phyloP scores from a whole-genome alignment of 1,284 basidiomycete genomes.

The Exsudoporus floridanus region DNA sequence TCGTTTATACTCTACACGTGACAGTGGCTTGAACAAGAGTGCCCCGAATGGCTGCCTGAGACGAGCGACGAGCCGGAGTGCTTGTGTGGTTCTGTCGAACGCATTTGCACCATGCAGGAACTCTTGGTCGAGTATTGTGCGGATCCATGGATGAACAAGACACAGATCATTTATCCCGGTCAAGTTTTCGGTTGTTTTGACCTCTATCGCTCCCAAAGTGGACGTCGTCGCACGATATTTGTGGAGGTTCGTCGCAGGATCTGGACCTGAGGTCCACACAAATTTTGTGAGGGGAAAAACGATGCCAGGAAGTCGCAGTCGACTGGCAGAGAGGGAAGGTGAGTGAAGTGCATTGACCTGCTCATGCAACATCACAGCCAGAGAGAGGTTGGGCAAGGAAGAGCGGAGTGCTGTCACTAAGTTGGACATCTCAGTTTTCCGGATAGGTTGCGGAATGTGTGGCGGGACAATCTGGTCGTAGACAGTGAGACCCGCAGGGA shows the following conservation, averaged over 20 bases:
- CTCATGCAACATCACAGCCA: background rate
- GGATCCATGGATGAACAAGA: slow-evolving; percentile 15
- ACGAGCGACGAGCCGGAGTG: slow-evolving; percentile 2
- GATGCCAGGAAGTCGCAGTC: slow-evolving; percentile 8
- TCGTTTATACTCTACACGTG: slow-evolving; percentile 2
- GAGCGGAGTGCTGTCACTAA: background rate
- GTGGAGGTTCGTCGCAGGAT: background rate
- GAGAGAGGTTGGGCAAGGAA: background rate
- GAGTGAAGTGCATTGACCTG: slow-evolving; percentile 1
- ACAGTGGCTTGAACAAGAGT: slow-evolving; percentile 1
- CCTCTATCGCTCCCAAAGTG: background rate
- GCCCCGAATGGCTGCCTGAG: slow-evolving; percentile 12
- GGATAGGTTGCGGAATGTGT: slow-evolving; percentile 2
- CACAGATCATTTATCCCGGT: background rate
- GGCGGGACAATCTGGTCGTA: no score
- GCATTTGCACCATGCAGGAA: background rate
- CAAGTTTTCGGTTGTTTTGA: slow-evolving; percentile 4
- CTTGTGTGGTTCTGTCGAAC: background rate
- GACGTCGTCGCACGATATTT: slow-evolving; percentile 2
- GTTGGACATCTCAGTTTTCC: background rate
- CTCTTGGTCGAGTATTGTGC: slow-evolving; percentile 11
- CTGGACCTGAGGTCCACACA: background rate
- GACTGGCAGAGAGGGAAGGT: background rate
- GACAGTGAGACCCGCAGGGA: no score
- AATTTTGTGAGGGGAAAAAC: slow-evolving; percentile 1